Base-by-base conservation (phyloP, 202 grass and related monocot species). In the Panicum virgatum region DNA sequence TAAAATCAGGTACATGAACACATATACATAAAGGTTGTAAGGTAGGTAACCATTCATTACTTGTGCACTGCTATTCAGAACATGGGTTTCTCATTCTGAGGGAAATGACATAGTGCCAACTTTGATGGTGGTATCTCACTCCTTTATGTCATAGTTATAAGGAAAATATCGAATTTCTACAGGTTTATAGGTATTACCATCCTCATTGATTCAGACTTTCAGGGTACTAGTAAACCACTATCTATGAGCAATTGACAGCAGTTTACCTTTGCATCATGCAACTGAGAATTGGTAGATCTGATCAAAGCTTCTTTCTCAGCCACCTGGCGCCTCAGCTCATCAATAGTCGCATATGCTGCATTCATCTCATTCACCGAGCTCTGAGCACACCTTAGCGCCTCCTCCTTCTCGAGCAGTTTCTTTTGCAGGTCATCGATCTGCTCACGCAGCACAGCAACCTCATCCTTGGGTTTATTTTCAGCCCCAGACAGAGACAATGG, bases 361-460 rank as follows among this genome's bases (percentile, higher is more conserved):
- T 86, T 96, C 93, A 97, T 88, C 86, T 92, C 86, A 50, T 62
- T 75, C 23, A 88, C 73, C 0, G 86, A 83, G 64, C 58, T 90
- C 46, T 99, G 89, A 0, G 79, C 91, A 3, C 72, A 82, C 52
- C 70, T 90, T 72, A 99, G 69, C 1, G 81, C 85, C 66, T 89
- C 97, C 52, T 99, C 97, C 56, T 97, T 97, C 73, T 92, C 89
- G 1, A 90, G 61, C 29, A 99, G 56, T n/a, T 84, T 87, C 81
- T 89, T 84, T 11, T 99, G 91, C 47, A 99, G 79, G n/a, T 92
- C 93, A 8, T 87, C 77, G 5, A 99, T 86, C 76, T 99, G 93
- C 62, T 86, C 87, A 0, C 56, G 83, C 42, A 96, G 82, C n/a
- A 73, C 63, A 6, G 67, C 75, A 30, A 97, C 73, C 44, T 99